Base-by-base conservation (phyloP, 2,329 filamentous ascomycete species). In the Dactylellina drechsleri region DNA sequence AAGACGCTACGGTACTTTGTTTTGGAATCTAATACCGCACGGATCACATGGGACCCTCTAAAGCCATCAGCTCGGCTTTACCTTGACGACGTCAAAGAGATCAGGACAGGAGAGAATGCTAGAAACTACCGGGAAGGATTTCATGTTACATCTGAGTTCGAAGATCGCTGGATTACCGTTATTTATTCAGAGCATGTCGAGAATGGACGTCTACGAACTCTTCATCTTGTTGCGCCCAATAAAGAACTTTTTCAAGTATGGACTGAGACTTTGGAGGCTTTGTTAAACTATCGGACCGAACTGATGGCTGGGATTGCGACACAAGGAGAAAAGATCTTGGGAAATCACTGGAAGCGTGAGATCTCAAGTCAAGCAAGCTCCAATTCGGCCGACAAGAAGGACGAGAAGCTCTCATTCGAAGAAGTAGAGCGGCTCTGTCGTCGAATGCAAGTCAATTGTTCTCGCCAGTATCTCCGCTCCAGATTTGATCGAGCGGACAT, bases 21-120 rank as follows among this genome's bases (percentile, higher is more conserved):
- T 61, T 88, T 98, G 23, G 92, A 98, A 79, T 86, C 91, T 23
- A 91, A 94, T 79, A 87, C 91, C 1, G 93, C 91, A 75, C 95
- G 93, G 82, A 91, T 99, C 23, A 91, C 87, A 26, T 98, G 94
- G 94, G 91, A 96, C 81, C 87, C 89, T 54, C 88, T 86, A 7
- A 89, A 92, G 41, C 89, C 91, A 0, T 87, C 89, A 23, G 98
- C 97, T 81, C 89, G 88, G 62, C 91, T 99, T 77, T 96, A 96
- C 81, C 92, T 99, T 77, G 95, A 99, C 80, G 93, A 98, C 81
- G 94, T 99, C 79, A 91, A 92, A 80, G 93, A 97, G 80, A 93
- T 98, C 56, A 89, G 93, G 76, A 88, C 90, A 40, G 93, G 92
- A 16, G 87, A 87, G 12, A 92, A 98, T 80, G 92, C 94, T 16